These are phyloP conservation scores for Debaryomycetaceae sp. DNA, from an alignment of 1,139 yeast genomes.

Conservation along the genomic window DNA sequence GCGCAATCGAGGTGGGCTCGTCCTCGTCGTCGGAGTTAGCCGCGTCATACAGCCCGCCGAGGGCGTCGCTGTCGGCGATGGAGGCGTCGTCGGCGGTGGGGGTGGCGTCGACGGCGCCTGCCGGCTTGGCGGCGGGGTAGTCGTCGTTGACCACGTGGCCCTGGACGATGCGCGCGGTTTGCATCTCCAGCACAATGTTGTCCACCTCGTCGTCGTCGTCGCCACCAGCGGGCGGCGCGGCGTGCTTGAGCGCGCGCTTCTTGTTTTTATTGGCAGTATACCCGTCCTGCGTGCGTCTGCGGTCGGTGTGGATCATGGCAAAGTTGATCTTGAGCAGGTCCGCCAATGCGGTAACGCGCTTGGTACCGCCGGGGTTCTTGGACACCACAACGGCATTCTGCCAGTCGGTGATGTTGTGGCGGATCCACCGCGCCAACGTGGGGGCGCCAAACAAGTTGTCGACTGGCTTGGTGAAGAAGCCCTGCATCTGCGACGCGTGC, in stretches of 20 bases:
- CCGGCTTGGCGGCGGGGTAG: slow-evolving; percentile 25
- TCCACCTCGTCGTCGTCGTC: slow-evolving; percentile 59
- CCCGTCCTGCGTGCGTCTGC: slow-evolving; percentile 81
- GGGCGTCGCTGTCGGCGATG: slow-evolving; percentile 45
- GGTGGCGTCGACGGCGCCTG: slow-evolving; percentile 1
- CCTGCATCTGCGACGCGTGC: slow-evolving; percentile 99
- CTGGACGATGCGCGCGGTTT: slow-evolving; percentile 91
- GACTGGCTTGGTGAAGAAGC: slow-evolving; percentile 94
- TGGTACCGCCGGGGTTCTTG: slow-evolving; percentile 98
- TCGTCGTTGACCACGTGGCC: slow-evolving; percentile 98
- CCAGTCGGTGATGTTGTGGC: slow-evolving; percentile 82
- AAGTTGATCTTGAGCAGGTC: slow-evolving; percentile 92
- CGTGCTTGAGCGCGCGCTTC: slow-evolving; percentile 29
- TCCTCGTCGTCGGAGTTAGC: slow-evolving; percentile 80
- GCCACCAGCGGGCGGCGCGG: slow-evolving; percentile 27
- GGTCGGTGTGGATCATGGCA: slow-evolving; percentile 98
- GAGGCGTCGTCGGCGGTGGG: slow-evolving; percentile 2
- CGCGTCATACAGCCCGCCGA: slow-evolving; percentile 84
- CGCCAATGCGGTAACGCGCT: slow-evolving; percentile 94
- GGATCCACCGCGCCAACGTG: slow-evolving; percentile 93
- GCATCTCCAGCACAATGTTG: slow-evolving; percentile 76
- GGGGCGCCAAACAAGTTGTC: slow-evolving; percentile 97
- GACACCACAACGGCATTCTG: slow-evolving; percentile 82
- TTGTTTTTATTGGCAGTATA: slow-evolving; percentile 39
- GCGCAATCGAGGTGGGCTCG: slow-evolving; percentile 61